These are phyloP conservation scores for Hippophae tibetana DNA, from an alignment of 306 rosid species.

Conservation along the genomic window DNA sequence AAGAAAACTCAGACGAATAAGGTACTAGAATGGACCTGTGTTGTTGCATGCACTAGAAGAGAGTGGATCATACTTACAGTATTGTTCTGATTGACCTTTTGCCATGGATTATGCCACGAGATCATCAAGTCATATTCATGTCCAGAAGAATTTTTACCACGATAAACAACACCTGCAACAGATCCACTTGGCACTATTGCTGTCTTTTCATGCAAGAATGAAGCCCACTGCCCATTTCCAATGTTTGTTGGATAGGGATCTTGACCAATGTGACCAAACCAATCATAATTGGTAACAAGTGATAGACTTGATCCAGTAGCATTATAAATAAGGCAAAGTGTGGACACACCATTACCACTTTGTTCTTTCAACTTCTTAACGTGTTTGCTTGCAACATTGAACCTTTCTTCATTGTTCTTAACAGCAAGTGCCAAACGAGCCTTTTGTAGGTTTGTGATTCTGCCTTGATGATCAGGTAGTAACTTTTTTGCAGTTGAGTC, in stretches of 20 bases:
- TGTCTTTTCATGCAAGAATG: neutral
- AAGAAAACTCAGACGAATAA: no score
- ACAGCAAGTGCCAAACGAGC: neutral
- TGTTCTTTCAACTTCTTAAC: neutral
- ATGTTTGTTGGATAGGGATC: neutral
- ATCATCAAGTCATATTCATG: neutral
- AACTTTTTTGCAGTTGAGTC: neutral
- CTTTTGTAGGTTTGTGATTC: neutral
- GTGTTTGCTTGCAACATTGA: neutral
- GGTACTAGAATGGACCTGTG: no score
- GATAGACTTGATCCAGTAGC: neutral
- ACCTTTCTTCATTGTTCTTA: neutral
- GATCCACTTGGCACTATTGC: neutral
- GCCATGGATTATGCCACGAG: neutral
- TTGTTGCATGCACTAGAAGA: no score
- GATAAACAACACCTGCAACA: neutral
- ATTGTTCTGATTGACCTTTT: no score
- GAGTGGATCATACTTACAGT: no score
- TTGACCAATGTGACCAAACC: neutral
- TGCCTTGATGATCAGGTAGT: neutral
- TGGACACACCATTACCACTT: neutral
- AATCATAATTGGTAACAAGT: neutral
- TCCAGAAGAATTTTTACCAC: neutral
- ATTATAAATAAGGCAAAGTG: neutral
- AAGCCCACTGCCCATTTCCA: neutral